A percentile compares a stretch with the other conserved stretches of the same genome.
Evolutionary conservation across 2,329 filamentous ascomycete species (phyloP).

Genomic region (Xylaria sp.): DNA sequence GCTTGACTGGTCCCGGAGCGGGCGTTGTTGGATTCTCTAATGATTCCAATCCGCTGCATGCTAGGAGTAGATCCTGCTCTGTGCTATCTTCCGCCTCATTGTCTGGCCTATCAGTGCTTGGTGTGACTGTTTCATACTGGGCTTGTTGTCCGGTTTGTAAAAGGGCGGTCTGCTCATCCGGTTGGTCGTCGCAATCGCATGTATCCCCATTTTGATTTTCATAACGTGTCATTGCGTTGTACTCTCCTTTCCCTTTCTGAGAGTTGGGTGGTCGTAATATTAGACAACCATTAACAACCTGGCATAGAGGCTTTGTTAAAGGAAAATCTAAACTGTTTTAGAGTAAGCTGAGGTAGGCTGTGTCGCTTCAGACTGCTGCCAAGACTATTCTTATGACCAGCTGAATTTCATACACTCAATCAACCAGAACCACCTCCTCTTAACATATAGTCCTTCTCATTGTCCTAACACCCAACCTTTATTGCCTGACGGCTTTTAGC

Average conservation of each 20-base stretch:
- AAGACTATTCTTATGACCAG: background rate
- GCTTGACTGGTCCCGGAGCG: slow-evolving; percentile 13
- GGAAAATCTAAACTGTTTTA: background rate
- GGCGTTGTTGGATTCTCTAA: background rate
- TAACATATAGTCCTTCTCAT: background rate
- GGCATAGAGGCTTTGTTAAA: background rate
- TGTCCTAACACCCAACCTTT: background rate
- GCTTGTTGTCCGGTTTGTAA: background rate
- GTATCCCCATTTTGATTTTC: background rate
- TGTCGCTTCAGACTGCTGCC: background rate
- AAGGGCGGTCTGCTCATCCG: slow-evolving; percentile 29
- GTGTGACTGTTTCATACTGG: background rate
- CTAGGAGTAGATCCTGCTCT: slow-evolving; percentile 14
- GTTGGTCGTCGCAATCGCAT: background rate
- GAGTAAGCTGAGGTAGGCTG: slow-evolving; percentile 4
- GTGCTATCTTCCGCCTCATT: slow-evolving; percentile 7
- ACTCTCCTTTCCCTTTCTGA: background rate
- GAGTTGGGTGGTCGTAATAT: background rate
- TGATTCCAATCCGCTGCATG: background rate
- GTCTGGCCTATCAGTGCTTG: background rate
- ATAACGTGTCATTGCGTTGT: slow-evolving; percentile 9
- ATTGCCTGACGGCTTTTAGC: background rate
- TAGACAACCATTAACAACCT: background rate
- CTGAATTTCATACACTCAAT: background rate
- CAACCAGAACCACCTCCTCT: background rate